Conservation (phyloP, 768 basidiomycete genomes). For the Coprinellus aureogranulatus region DNA sequence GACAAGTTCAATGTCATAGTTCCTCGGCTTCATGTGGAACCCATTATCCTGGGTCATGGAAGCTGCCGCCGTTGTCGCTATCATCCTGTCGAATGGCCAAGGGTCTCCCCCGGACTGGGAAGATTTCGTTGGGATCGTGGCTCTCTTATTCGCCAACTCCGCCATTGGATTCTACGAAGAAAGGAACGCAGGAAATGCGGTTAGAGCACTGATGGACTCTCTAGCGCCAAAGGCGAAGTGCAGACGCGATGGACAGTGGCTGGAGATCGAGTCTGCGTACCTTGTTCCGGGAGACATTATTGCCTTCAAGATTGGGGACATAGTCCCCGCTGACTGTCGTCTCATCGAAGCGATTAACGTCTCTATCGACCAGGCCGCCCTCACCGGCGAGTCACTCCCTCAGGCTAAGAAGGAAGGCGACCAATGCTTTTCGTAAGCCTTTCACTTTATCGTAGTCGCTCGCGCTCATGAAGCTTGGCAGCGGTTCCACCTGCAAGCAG, state of each 20-base stretch:
- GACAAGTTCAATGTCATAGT: constrained; percentile 40
- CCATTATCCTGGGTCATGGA: constrained; percentile 99
- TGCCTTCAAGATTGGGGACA: constrained; percentile 98
- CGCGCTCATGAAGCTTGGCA: constrained; percentile 26
- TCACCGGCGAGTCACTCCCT: constrained; percentile 96
- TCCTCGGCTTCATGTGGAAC: constrained; percentile 99
- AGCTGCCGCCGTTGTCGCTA: constrained; percentile 90
- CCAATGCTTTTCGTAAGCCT: constrained; percentile 94
- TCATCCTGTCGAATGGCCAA: constrained; percentile 92
- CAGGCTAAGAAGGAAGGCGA: constrained; percentile 89
- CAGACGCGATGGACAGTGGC: constrained; percentile 81
- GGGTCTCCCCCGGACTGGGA: constrained; percentile 88
- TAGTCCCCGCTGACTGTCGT: constrained; percentile 97
- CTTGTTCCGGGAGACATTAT: constrained; percentile 96
- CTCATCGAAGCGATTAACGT: constrained; percentile 96
- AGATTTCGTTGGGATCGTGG: constrained; percentile 95
- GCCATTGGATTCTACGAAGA: constrained; percentile 98
- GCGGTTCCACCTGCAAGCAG: constrained; percentile 97
- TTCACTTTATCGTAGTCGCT: constrained; percentile 8
- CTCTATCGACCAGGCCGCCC: constrained; percentile 96
- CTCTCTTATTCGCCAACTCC: constrained; percentile 91
- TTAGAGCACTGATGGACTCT: constrained; percentile 99
- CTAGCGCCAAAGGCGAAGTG: constrained; percentile 97
- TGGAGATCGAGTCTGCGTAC: constrained; percentile 84
- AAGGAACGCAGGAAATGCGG: constrained; percentile 94